phyloP scores from a whole-genome alignment of 2,329 filamentous ascomycete genomes.

The Xylaria sp. region DNA sequence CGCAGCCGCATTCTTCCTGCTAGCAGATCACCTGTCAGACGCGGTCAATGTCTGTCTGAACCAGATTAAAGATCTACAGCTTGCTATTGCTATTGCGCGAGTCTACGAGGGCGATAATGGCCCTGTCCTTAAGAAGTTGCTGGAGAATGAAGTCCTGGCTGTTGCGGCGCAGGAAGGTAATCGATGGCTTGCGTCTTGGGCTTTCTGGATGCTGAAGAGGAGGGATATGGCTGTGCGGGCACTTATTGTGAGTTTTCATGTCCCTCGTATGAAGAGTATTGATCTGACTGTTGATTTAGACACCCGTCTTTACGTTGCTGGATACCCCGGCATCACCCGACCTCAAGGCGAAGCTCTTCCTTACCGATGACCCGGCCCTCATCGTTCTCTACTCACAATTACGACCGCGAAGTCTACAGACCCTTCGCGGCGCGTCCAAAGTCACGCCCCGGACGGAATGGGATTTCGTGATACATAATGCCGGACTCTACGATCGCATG shows the following conservation, averaged over 20 bases:
- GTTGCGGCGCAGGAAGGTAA: conserved; percentile 77
- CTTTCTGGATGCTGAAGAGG: conserved; percentile 83
- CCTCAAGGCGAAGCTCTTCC: conserved; percentile 69
- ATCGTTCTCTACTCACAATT: conserved; percentile 84
- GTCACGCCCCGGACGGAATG: conserved; percentile 75
- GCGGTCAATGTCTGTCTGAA: conserved; percentile 82
- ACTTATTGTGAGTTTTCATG: conserved; percentile 61
- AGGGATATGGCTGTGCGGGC: conserved; percentile 79
- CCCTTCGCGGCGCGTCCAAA: conserved; percentile 77
- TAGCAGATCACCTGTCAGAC: conserved; percentile 78
- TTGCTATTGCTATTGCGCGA: conserved; percentile 81
- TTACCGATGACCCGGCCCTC: conserved; percentile 85
- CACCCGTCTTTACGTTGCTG: conserved; percentile 70
- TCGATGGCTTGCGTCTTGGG: conserved; percentile 92
- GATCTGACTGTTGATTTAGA: conserved; percentile 44
- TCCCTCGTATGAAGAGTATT: too few species aligned
- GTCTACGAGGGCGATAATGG: conserved; percentile 85
- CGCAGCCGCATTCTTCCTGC: conserved; percentile 89
- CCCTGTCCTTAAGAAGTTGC: conserved; percentile 63
- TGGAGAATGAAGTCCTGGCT: conserved; percentile 74
- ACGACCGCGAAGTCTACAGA: conserved; percentile 74
- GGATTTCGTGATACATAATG: conserved; percentile 84
- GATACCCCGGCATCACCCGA: conserved; percentile 63
- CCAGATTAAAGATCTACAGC: conserved; percentile 80
- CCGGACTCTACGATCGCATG: conserved; percentile 80